Evolutionary conservation across 345 rosid species (phyloP).

Genomic region (Brassica napus): Da-Ae NC_063449.1:32352001-32352500

Average conservation of each 20-base stretch:
- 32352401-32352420: slow-evolving; percentile 71
- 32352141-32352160: slow-evolving; percentile 44
- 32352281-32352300: background rate
- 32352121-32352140: slow-evolving; percentile 50
- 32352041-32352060: slow-evolving; percentile 23
- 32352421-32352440: slow-evolving; percentile 75
- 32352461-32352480: too few species aligned
- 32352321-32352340: too few species aligned
- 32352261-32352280: background rate
- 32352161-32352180: slow-evolving; percentile 49
- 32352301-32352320: background rate
- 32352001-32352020: slow-evolving; percentile 45
- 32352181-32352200: slow-evolving; percentile 9
- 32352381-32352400: slow-evolving; percentile 78
- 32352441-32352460: slow-evolving; percentile 43
- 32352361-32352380: slow-evolving; percentile 42
- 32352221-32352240: too few species aligned
- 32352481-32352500: too few species aligned
- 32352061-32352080: slow-evolving; percentile 37
- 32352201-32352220: too few species aligned
- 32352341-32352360: background rate
- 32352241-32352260: slow-evolving; percentile 40
- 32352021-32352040: slow-evolving; percentile 37
- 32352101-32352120: slow-evolving; percentile 45
- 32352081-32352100: slow-evolving; percentile 42